phyloP scores from a whole-genome alignment of 176 grass and related monocot species.

The Cenchrus fungigraminus region DNA sequence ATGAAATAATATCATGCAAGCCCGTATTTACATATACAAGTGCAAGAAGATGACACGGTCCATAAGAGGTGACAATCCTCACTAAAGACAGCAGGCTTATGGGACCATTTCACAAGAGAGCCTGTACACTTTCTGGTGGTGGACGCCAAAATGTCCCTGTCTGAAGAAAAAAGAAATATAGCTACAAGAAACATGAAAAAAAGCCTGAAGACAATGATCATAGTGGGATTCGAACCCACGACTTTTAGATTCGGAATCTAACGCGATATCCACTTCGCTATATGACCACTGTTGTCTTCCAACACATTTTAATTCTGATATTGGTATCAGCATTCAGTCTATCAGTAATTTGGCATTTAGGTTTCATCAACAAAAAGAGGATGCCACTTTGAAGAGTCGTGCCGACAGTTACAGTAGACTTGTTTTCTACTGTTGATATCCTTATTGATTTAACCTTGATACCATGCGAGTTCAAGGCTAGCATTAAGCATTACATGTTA shows the following conservation, averaged over 20 bases:
- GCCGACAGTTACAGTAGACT: too few relatives aligned
- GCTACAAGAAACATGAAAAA: not conserved
- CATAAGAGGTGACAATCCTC: constrained; percentile 4
- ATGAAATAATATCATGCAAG: not conserved
- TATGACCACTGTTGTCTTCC: constrained; percentile 61
- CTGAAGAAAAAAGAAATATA: not conserved
- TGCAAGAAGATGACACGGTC: not conserved
- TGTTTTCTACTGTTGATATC: too few relatives aligned
- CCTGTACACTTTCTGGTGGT: constrained; percentile 21
- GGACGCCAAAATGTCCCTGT: constrained; percentile 36
- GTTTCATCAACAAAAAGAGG: too few relatives aligned
- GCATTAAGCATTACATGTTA: too few relatives aligned
- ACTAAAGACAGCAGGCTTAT: not conserved
- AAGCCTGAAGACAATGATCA: constrained; percentile 41
- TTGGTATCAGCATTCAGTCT: not conserved
- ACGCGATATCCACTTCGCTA: constrained; percentile 99
- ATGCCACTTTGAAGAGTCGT: too few relatives aligned
- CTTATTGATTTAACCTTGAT: too few relatives aligned
- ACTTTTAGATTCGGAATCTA: constrained; percentile 99
- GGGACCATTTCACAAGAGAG: constrained; percentile 62
- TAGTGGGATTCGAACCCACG: constrained; percentile 99
- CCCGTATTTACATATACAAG: not conserved
- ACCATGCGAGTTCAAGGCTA: too few relatives aligned
- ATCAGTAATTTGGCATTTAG: too few relatives aligned
- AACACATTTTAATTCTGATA: constrained; percentile 22